Evolutionary conservation across 2,329 filamentous ascomycete species (phyloP).

Genomic region (Trichoderma oligosporum): DNA sequence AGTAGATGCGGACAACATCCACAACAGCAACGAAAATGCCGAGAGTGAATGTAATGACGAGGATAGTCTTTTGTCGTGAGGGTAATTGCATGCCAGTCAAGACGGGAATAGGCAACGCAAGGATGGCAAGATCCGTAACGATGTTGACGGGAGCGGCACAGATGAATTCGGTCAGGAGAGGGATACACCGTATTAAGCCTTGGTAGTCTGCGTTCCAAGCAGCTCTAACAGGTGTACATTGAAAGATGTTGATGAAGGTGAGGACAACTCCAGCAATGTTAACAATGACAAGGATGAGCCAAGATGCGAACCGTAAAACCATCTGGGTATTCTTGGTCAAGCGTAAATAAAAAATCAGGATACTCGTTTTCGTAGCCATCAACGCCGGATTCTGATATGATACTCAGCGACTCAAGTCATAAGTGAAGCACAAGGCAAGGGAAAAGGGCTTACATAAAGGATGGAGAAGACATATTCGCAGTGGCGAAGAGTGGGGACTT

Average conservation of each 20-base stretch:
- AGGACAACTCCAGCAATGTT: slow-evolving; percentile 74
- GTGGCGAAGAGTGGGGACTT: slow-evolving; percentile 51
- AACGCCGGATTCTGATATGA: slow-evolving; percentile 73
- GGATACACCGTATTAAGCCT: slow-evolving; percentile 46
- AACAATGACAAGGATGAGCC: slow-evolving; percentile 71
- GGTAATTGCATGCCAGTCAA: slow-evolving; percentile 83
- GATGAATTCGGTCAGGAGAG: slow-evolving; percentile 59
- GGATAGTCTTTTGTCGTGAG: slow-evolving; percentile 78
- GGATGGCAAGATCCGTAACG: slow-evolving; percentile 81
- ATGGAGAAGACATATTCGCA: slow-evolving; percentile 63
- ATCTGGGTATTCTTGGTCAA: slow-evolving; percentile 73
- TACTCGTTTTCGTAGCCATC: slow-evolving; percentile 90
- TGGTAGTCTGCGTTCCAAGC: slow-evolving; percentile 52
- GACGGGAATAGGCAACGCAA: slow-evolving; percentile 84
- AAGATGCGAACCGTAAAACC: slow-evolving; percentile 77
- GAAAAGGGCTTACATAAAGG: slow-evolving; percentile 49
- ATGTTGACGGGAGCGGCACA: slow-evolving; percentile 87
- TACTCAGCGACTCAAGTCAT: slow-evolving; percentile 12
- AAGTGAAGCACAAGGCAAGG: background rate
- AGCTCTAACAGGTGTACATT: slow-evolving; percentile 72
- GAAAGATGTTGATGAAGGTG: slow-evolving; percentile 82
- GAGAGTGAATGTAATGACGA: slow-evolving; percentile 80
- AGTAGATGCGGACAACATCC: slow-evolving; percentile 85
- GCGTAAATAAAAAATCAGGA: slow-evolving; percentile 83
- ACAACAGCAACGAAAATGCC: slow-evolving; percentile 85